phyloP scores from a whole-genome alignment of 2,329 filamentous ascomycete genomes.

The Cercospora brassicicola region DNA sequence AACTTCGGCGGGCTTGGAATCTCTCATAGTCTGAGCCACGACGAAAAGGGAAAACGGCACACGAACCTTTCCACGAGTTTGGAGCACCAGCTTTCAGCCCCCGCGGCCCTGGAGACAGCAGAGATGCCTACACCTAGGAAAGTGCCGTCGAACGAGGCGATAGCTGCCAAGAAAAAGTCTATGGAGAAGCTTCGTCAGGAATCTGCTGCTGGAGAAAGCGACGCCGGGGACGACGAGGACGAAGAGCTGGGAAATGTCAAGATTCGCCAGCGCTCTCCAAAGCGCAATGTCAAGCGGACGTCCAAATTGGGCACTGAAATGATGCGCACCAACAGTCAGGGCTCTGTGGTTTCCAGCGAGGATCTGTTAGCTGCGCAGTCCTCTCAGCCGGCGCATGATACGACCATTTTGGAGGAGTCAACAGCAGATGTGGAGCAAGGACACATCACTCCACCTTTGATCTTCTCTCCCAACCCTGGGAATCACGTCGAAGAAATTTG shows the following conservation, averaged over 20 bases:
- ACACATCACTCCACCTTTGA: slow-evolving; percentile 52
- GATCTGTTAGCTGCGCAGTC: slow-evolving; percentile 39
- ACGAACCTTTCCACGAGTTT: slow-evolving; percentile 53
- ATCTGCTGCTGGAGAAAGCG: slow-evolving; percentile 75
- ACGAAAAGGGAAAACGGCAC: slow-evolving; percentile 24
- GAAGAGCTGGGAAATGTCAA: slow-evolving; percentile 71
- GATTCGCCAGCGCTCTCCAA: slow-evolving; percentile 63
- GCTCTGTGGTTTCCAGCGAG: slow-evolving; percentile 63
- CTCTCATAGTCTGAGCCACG: slow-evolving; percentile 26
- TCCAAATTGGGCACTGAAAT: slow-evolving; percentile 95
- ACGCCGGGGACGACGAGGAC: slow-evolving; percentile 70
- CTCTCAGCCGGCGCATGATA: slow-evolving; percentile 12
- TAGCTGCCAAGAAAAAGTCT: slow-evolving; percentile 71
- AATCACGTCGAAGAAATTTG: slow-evolving; percentile 43
- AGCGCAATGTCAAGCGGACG: slow-evolving; percentile 46
- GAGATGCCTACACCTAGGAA: slow-evolving; percentile 50
- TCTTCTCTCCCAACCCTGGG: slow-evolving; percentile 51
- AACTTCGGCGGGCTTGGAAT: slow-evolving; percentile 71
- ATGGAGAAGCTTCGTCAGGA: slow-evolving; percentile 72
- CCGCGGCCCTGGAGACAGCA: slow-evolving; percentile 44
- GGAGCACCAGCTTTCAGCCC: slow-evolving; percentile 66
- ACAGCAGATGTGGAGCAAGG: slow-evolving; percentile 39
- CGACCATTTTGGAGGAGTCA: slow-evolving; percentile 44
- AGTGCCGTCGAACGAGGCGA: slow-evolving; percentile 70
- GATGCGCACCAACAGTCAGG: slow-evolving; percentile 95